A percentile compares a stretch with the other conserved stretches of the same genome.
Evolutionary conservation across 2,329 filamentous ascomycete genomes (phyloP).

Genomic region (Geosmithia morbida): DNA sequence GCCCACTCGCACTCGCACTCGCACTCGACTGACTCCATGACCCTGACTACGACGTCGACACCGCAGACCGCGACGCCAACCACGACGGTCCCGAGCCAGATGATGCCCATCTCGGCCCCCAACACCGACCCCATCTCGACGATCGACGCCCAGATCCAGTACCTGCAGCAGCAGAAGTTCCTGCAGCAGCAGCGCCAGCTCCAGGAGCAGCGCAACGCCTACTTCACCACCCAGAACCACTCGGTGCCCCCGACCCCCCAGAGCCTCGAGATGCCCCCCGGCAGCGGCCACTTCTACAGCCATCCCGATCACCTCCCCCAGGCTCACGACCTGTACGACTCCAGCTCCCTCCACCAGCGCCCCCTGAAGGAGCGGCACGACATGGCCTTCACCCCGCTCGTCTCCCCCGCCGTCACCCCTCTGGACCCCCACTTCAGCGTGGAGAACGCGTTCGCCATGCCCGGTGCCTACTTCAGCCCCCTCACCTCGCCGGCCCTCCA

Average conservation of each 20-base stretch:
- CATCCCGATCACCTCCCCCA: conserved; percentile 60
- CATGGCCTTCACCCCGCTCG: conserved; percentile 68
- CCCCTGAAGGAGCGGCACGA: conserved; percentile 56
- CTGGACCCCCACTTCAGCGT: conserved; percentile 56
- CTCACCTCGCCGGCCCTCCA: conserved; percentile 69
- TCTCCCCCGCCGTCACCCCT: conserved; percentile 73
- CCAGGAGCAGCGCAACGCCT: conserved; percentile 41
- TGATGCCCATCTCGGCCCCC: conserved; percentile 21
- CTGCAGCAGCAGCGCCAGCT: conserved; percentile 46
- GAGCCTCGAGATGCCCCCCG: conserved; percentile 61
- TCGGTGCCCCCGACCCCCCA: conserved; percentile 69
- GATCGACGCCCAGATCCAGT: conserved; percentile 52
- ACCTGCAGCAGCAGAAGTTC: conserved; percentile 47
- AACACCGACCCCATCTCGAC: conserved; percentile 36
- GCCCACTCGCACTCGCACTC: conserved; percentile 4
- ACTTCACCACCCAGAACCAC: conserved; percentile 37
- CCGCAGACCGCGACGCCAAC: not conserved
- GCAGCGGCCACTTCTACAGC: conserved; percentile 41
- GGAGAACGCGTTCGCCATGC: conserved; percentile 44
- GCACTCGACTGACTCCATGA: not conserved
- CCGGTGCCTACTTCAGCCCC: conserved; percentile 67
- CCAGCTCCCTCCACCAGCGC: conserved; percentile 49
- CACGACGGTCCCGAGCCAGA: conserved; percentile 15
- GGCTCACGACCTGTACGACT: conserved; percentile 48
- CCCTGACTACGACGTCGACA: not conserved